Conservation (phyloP, 148 eudicot species). For the Chenopodium berlandieri region DNA sequence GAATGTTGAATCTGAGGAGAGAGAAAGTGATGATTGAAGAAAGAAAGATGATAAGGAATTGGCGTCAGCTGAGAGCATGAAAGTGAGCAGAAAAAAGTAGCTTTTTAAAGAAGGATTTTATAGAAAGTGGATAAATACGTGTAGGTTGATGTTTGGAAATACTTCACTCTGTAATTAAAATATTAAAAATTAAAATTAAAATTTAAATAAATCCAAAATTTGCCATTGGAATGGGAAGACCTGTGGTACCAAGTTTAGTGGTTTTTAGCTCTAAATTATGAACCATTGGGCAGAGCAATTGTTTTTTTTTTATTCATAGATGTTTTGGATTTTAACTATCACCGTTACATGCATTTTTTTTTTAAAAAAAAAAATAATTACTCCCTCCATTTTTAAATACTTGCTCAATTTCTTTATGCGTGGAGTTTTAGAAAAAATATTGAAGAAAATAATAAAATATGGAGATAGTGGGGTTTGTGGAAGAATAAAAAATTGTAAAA, state of each 20-base stretch:
- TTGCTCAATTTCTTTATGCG: too few relatives aligned
- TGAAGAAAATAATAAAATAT: too few relatives aligned
- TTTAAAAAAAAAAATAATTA: too few relatives aligned
- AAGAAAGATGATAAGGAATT: neutral
- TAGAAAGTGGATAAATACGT: conserved; percentile 14
- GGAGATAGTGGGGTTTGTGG: too few relatives aligned
- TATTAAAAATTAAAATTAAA: neutral
- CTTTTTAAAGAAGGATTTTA: neutral
- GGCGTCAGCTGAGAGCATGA: neutral
- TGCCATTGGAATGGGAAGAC: conserved; percentile 22
- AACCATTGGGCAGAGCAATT: neutral
- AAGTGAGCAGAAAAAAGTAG: conserved; percentile 1
- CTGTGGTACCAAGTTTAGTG: conserved; percentile 20
- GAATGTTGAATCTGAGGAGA: neutral
- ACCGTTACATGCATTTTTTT: too few relatives aligned
- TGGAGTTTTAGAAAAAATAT: too few relatives aligned
- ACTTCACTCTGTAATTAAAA: too few relatives aligned
- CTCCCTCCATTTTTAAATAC: too few relatives aligned
- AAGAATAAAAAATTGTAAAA: too few relatives aligned
- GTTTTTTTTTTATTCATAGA: too few relatives aligned
- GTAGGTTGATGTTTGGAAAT: conserved; percentile 2
- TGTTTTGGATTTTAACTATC: too few relatives aligned
- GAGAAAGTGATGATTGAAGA: conserved; percentile 11
- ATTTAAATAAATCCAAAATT: conserved; percentile 10
- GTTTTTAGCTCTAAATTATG: conserved; percentile 7